These are phyloP conservation scores for Podaxis sp. DNA, from an alignment of 768 basidiomycete species.

Conservation along the genomic window DNA sequence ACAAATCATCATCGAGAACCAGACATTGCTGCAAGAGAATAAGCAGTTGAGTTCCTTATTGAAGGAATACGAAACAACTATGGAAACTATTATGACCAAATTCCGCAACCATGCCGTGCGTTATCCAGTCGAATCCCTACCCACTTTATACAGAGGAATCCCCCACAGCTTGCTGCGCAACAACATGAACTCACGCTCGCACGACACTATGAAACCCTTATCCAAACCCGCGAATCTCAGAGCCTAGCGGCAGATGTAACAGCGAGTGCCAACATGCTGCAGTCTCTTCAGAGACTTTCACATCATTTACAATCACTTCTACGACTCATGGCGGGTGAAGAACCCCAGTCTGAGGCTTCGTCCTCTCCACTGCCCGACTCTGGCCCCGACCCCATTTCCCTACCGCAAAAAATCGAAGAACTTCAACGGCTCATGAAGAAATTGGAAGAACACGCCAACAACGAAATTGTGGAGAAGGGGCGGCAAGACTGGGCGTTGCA, in stretches of 20 bases:
- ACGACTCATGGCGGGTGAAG: conserved; percentile 67
- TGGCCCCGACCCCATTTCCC: conserved; percentile 33
- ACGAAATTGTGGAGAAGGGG: conserved; percentile 38
- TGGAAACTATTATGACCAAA: conserved; percentile 97
- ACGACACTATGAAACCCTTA: conserved; percentile 85
- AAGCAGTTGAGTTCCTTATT: conserved; percentile 86
- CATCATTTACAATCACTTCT: conserved; percentile 71
- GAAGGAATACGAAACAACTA: conserved; percentile 92
- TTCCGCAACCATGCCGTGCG: conserved; percentile 89
- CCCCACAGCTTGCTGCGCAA: conserved; percentile 78
- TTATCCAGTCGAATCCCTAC: conserved; percentile 19
- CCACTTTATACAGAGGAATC: conserved; percentile 10
- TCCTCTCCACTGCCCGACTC: conserved; percentile 13
- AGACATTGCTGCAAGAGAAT: conserved; percentile 90
- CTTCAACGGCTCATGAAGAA: conserved; percentile 16
- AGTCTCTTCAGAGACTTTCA: conserved; percentile 72
- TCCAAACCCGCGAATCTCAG: conserved; percentile 64
- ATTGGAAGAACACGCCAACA: conserved; percentile 43
- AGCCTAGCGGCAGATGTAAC: conserved; percentile 54
- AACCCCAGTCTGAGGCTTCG: conserved; percentile 38
- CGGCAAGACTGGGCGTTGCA: conserved; percentile 84
- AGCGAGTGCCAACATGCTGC: conserved; percentile 55
- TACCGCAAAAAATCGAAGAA: conserved; percentile 10
- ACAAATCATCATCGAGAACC: conserved; percentile 91
- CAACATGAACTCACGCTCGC: conserved; percentile 86